Percentiles rank a stretch among this genome's conserved stretches.
phyloP scores from a whole-genome alignment of 2,329 filamentous ascomycete species.

The Penicillium decumbens region DNA sequence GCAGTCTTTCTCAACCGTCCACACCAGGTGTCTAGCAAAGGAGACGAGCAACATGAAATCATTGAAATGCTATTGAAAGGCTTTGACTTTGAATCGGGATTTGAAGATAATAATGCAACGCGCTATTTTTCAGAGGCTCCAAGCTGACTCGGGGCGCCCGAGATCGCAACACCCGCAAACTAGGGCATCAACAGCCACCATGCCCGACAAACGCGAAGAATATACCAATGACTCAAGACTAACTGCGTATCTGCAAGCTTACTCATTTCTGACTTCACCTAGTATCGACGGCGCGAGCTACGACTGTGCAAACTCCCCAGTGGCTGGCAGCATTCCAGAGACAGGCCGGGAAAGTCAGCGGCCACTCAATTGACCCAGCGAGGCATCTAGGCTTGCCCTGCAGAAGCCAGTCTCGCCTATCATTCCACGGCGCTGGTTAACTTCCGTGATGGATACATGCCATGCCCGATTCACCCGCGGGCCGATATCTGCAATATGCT shows the following conservation, averaged over 20 bases:
- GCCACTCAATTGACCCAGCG: background rate
- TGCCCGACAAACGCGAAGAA: background rate
- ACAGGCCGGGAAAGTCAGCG: constrained; percentile 1
- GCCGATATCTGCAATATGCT: background rate
- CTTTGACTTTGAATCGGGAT: background rate
- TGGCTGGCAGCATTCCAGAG: constrained; percentile 20
- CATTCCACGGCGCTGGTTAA: background rate
- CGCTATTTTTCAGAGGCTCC: background rate
- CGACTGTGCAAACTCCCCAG: constrained; percentile 5
- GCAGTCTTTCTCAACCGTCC: background rate
- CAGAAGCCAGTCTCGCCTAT: background rate
- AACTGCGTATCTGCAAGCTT: background rate
- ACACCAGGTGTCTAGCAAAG: background rate
- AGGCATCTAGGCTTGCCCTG: background rate
- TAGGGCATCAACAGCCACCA: background rate
- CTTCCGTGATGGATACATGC: background rate
- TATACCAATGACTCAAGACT: background rate
- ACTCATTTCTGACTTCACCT: background rate
- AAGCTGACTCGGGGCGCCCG: background rate
- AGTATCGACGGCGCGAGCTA: background rate
- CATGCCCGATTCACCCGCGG: background rate
- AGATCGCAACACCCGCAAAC: background rate
- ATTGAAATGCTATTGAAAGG: background rate
- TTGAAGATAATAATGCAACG: background rate
- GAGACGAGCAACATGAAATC: background rate